phyloP scores from a whole-genome alignment of 306 rosid species.

The Carpinus viminea region DNA sequence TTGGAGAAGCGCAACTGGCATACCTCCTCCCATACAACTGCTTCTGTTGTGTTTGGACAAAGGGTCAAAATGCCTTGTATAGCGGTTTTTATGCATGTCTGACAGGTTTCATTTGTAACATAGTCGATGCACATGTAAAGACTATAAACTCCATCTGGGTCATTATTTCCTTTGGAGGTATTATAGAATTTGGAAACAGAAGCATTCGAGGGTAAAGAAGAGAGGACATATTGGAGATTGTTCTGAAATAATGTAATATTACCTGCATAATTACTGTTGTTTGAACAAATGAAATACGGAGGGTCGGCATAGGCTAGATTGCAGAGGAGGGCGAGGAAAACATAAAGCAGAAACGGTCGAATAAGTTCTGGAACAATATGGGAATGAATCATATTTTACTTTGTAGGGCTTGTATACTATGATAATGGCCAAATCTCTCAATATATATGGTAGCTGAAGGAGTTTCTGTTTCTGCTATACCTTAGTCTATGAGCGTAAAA shows the following conservation, averaged over 20 bases:
- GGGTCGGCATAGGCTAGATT: conserved; percentile 8
- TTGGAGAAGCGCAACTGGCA: conserved; percentile 61
- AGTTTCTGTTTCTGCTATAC: conserved; percentile 1
- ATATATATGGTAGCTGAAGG: neutral
- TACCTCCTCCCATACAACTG: conserved; percentile 50
- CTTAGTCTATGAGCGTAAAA: neutral
- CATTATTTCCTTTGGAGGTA: conserved; percentile 28
- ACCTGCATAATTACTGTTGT: conserved; percentile 17
- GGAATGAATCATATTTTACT: conserved; percentile 19
- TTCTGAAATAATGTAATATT: conserved; percentile 23
- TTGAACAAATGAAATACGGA: conserved; percentile 36
- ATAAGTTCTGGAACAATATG: conserved; percentile 12
- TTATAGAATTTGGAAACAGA: conserved; percentile 30
- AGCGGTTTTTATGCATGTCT: conserved; percentile 38
- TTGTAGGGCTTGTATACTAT: neutral
- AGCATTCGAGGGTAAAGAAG: conserved; percentile 32
- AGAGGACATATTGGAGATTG: conserved; percentile 34
- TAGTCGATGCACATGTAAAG: conserved; percentile 49
- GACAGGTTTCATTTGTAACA: neutral
- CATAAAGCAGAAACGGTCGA: conserved; percentile 25
- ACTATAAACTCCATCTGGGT: conserved; percentile 22
- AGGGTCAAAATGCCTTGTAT: conserved; percentile 24
- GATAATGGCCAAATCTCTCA: neutral
- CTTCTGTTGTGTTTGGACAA: conserved; percentile 49
- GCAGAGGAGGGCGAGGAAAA: neutral